Evolutionary conservation across 2,329 filamentous ascomycete genomes (phyloP).

Genomic region (Colletotrichum chrysophilum): DNA sequence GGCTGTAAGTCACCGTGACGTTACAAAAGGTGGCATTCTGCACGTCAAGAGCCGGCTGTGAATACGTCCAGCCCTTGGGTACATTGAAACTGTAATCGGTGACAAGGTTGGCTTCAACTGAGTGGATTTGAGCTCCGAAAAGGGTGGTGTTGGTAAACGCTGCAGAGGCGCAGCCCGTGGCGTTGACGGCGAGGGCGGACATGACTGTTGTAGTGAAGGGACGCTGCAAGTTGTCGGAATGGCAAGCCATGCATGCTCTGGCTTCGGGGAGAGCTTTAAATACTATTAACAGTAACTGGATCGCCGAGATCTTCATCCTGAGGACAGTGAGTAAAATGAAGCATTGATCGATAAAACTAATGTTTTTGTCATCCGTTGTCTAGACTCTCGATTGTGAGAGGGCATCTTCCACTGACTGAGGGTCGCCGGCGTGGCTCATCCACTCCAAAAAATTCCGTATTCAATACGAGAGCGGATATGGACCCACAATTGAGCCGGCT

Average conservation of each 20-base stretch:
- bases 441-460: background rate
- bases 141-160: background rate
- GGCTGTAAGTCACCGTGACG: conserved; percentile 18
- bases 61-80: background rate
- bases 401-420: background rate
- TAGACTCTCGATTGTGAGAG: background rate
- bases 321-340: rapidly evolving
- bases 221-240: background rate
- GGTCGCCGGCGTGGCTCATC: background rate
- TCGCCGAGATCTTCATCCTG: background rate
- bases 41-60: background rate
- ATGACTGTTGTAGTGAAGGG: background rate
- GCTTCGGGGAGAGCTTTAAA: background rate
- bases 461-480: background rate
- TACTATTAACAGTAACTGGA: rapidly evolving
- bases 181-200: background rate
- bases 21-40: conserved; percentile 14
- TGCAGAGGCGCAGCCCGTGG: background rate
- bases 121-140: background rate
- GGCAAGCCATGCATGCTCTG: background rate
- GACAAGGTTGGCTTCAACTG: background rate
- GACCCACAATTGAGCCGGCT: background rate
- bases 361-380: background rate
- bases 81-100: background rate
- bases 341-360: background rate